Evolutionary conservation across 441 rosid species (phyloP).

Genomic region (Jatropha podagrica): DNA sequence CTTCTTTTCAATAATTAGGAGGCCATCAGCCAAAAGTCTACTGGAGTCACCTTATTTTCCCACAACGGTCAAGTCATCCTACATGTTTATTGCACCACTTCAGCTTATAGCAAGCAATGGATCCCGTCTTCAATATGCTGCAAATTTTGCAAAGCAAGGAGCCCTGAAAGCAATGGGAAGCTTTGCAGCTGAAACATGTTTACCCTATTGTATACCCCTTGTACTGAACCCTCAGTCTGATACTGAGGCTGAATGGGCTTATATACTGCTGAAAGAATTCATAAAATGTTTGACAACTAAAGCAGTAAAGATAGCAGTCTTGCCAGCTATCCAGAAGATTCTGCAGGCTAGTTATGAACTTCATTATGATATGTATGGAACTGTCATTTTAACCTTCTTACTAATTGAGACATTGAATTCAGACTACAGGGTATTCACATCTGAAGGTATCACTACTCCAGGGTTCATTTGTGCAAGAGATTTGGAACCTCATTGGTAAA

Average conservation of each 20-base stretch:
- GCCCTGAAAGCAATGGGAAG: constrained; percentile 83
- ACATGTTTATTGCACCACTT: constrained; percentile 84
- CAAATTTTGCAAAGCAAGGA: constrained; percentile 87
- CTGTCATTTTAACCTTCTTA: constrained; percentile 23
- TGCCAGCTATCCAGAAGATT: constrained; percentile 87
- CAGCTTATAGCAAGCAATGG: constrained; percentile 70
- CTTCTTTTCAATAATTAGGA: constrained; percentile 49
- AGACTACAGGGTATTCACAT: constrained; percentile 92
- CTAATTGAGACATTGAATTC: constrained; percentile 37
- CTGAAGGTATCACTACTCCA: constrained; percentile 91
- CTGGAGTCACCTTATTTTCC: constrained; percentile 91
- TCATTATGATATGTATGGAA: constrained; percentile 18
- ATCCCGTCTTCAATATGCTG: constrained; percentile 74
- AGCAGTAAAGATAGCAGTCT: constrained; percentile 65
- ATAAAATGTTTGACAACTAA: constrained; percentile 65
- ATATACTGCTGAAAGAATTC: constrained; percentile 70
- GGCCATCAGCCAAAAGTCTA: constrained; percentile 79
- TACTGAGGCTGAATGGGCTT: constrained; percentile 83
- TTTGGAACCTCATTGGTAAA: constrained; percentile 82
- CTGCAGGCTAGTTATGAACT: constrained; percentile 64
- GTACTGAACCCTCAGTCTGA: constrained; percentile 55
- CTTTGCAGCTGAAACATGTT: constrained; percentile 84
- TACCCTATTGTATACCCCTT: constrained; percentile 76
- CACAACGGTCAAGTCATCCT: constrained; percentile 70
- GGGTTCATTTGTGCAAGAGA: constrained; percentile 86